A percentile compares a stretch with the other conserved stretches of the same genome.
Conservation (phyloP, 176 grass and related monocot genomes). For the Raddia distichophylla region DNA sequence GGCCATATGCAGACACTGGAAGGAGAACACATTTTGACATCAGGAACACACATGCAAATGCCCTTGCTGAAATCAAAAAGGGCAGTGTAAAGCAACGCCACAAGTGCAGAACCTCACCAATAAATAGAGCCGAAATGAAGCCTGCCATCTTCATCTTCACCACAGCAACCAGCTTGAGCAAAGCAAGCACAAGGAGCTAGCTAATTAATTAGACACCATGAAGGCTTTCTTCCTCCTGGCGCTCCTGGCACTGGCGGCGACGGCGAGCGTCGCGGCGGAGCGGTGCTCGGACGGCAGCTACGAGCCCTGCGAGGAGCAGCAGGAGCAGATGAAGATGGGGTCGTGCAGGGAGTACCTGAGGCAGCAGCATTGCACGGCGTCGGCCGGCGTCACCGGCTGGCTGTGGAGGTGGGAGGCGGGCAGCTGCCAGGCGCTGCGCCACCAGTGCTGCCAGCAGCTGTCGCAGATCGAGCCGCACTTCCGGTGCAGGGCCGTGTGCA, state of each 20-base stretch:
- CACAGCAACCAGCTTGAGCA: not conserved
- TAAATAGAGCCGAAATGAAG: not conserved
- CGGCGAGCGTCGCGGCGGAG: not conserved
- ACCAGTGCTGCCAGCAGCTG: conserved; percentile 11
- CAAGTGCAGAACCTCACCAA: not conserved
- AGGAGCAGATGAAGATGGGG: not conserved
- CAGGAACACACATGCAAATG: too few species aligned
- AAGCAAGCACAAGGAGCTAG: too few species aligned
- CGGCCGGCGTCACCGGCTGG: not conserved
- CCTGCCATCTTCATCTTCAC: not conserved
- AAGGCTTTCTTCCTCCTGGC: conserved; percentile 13
- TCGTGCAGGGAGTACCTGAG: conserved; percentile 24
- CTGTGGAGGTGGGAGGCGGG: conserved; percentile 27
- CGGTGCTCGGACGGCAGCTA: not conserved
- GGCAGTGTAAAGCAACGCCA: not conserved
- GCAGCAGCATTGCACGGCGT: conserved; percentile 10
- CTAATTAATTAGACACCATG: not conserved
- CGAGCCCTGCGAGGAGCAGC: not conserved
- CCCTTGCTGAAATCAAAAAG: too few species aligned
- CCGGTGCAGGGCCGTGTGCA: conserved; percentile 28
- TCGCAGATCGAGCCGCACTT: not conserved
- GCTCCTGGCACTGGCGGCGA: not conserved
- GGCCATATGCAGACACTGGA: too few species aligned
- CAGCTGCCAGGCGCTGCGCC: not conserved
- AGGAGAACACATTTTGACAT: too few species aligned